A percentile compares a stretch with the other conserved stretches of the same genome.
phyloP scores from a whole-genome alignment of 192 early-diverging fungal genomes.

The Glomus cerebriforme region DNA sequence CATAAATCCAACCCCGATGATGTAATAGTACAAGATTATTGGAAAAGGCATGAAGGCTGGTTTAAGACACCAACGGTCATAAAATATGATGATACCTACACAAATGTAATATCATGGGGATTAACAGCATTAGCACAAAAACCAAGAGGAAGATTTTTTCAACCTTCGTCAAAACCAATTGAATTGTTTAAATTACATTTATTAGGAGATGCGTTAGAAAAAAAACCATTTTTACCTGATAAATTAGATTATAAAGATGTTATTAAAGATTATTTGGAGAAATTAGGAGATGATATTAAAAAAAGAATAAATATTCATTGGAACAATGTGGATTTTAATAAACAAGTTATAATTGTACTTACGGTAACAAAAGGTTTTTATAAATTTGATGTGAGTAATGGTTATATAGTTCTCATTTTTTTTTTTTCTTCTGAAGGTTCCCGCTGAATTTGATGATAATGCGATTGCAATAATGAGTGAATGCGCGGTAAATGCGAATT shows the following conservation, averaged over 20 bases:
- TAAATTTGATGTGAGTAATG: not conserved
- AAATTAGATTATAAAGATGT: not conserved
- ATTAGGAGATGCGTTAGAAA: conserved; percentile 43
- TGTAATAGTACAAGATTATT: not conserved
- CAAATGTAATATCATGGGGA: not conserved
- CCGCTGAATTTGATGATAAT: not conserved
- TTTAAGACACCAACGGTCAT: conserved; percentile 1
- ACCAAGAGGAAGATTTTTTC: not conserved
- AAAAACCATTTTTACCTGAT: conserved; percentile 26
- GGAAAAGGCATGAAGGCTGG: not conserved
- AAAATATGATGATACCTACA: not conserved
- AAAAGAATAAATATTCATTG: not conserved
- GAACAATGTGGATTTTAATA: not conserved
- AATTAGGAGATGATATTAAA: not conserved
- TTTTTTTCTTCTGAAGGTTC: not conserved
- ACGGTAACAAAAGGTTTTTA: not conserved
- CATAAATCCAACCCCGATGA: not conserved
- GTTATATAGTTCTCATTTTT: not conserved
- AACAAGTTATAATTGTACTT: not conserved
- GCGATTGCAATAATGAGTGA: not conserved
- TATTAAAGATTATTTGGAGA: not conserved
- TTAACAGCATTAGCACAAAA: not conserved
- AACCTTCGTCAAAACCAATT: not conserved
- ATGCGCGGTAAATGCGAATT: not conserved
- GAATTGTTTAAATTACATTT: conserved; percentile 31